A percentile compares a stretch with the other conserved stretches of the same genome.
These are phyloP conservation scores for Tylopilus orsonianus DNA, from an alignment of 1,284 basidiomycete genomes.

Conservation along the genomic window DNA sequence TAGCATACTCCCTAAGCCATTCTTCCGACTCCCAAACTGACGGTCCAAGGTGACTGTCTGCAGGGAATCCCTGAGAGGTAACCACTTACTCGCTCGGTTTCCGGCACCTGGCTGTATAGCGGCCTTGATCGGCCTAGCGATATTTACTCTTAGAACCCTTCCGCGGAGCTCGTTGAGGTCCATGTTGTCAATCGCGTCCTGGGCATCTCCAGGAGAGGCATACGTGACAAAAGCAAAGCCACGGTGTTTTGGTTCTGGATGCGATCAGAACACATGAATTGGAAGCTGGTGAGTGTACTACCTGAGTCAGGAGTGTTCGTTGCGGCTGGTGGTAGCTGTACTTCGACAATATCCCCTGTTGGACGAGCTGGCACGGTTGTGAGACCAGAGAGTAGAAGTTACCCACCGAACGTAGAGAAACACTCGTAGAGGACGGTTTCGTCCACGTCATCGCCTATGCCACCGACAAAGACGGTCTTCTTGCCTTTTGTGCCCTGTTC, in stretches of 20 bases:
- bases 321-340: constrained; percentile 71
- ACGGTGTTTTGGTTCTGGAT: constrained; percentile 69
- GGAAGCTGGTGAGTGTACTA: constrained; percentile 25
- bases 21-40: constrained; percentile 88
- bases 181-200: constrained; percentile 89
- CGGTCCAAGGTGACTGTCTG: constrained; percentile 10
- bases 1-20: constrained; percentile 72
- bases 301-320: constrained; percentile 59
- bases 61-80: neutral
- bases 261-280: constrained; percentile 5
- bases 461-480: constrained; percentile 79
- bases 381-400: constrained; percentile 1
- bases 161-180: constrained; percentile 78
- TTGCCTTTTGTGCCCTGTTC: constrained; percentile 80
- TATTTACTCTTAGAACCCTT: constrained; percentile 73
- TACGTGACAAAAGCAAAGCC: constrained; percentile 83
- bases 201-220: constrained; percentile 71
- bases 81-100: constrained; percentile 69
- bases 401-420: constrained; percentile 77
- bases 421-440: constrained; percentile 64
- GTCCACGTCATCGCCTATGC: constrained; percentile 73
- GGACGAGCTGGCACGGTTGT: constrained; percentile 10
- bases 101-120: constrained; percentile 56
- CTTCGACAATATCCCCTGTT: constrained; percentile 78
- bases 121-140: constrained; percentile 72